phyloP scores from a whole-genome alignment of 23 red algal species.

The Gracilaria gracilis region DNA sequence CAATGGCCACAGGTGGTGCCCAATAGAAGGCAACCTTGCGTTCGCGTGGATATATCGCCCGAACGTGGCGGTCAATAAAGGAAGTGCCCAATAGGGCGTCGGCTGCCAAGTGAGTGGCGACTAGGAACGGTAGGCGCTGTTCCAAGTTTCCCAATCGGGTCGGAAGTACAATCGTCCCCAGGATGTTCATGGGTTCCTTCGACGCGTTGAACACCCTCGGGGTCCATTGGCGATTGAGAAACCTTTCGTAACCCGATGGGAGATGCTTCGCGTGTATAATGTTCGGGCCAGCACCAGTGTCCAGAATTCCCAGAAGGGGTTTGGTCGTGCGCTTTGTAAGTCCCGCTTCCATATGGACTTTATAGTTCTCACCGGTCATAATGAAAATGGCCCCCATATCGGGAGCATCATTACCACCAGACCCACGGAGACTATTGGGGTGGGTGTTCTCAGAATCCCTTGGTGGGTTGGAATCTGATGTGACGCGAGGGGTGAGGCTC shows the following conservation, averaged over 20 bases:
- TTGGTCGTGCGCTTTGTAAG: background rate
- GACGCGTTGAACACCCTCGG: too few relatives aligned
- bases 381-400: too few relatives aligned
- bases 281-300: conserved; percentile 24
- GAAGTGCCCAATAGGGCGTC: background rate
- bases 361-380: background rate
- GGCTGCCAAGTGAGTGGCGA: background rate
- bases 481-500: background rate
- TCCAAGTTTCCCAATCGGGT: too few relatives aligned
- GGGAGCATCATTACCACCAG: background rate
- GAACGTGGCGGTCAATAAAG: conserved; percentile 19
- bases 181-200: too few relatives aligned
- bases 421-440: background rate
- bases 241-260: background rate
- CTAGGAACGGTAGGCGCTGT: background rate
- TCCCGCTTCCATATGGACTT: background rate
- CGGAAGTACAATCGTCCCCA: background rate
- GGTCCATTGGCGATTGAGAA: too few relatives aligned
- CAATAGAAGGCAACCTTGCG: background rate
- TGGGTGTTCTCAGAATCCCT: background rate
- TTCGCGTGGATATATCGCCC: background rate
- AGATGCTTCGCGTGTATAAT: conserved; percentile 26
- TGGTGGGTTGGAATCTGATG: background rate
- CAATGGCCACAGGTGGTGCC: background rate
- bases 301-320: background rate